Evolutionary conservation across 176 grass and related monocot species (phyloP).

Genomic region (Hsuehochloa calcarea): DNA sequence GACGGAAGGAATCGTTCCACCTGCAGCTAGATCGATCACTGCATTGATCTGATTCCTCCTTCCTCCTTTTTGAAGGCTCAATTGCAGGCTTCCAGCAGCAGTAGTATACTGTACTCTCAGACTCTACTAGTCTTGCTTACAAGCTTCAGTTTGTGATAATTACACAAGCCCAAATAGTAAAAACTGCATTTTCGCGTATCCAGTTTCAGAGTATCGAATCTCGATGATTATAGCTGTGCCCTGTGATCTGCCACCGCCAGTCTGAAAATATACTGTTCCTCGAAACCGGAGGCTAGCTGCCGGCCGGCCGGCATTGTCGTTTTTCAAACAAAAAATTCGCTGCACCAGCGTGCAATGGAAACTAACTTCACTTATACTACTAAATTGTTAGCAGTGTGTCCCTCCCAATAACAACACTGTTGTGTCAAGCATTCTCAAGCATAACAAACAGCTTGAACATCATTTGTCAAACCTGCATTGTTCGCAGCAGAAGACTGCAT

Average conservation of each 20-base stretch:
- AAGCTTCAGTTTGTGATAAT: not conserved
- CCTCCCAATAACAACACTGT: not conserved
- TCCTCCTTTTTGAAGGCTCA: not conserved
- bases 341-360: not conserved
- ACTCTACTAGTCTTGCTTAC: not conserved
- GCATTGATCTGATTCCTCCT: not conserved
- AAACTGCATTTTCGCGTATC: not conserved
- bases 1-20: not conserved
- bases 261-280: not conserved
- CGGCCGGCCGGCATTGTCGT: not conserved
- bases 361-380: not conserved
- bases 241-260: not conserved
- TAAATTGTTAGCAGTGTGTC: not conserved
- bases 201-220: not conserved
- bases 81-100: too few species aligned
- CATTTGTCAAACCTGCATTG: not conserved
- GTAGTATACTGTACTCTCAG: not conserved
- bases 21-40: not conserved
- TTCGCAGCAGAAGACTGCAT: not conserved
- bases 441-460: not conserved
- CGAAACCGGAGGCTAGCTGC: not conserved
- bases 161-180: not conserved
- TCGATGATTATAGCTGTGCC: not conserved
- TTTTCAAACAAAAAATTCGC: not conserved
- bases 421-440: not conserved